These are phyloP conservation scores for Aspergillus sp. DNA, from an alignment of 2,329 filamentous ascomycete genomes.

Conservation along the genomic window DNA sequence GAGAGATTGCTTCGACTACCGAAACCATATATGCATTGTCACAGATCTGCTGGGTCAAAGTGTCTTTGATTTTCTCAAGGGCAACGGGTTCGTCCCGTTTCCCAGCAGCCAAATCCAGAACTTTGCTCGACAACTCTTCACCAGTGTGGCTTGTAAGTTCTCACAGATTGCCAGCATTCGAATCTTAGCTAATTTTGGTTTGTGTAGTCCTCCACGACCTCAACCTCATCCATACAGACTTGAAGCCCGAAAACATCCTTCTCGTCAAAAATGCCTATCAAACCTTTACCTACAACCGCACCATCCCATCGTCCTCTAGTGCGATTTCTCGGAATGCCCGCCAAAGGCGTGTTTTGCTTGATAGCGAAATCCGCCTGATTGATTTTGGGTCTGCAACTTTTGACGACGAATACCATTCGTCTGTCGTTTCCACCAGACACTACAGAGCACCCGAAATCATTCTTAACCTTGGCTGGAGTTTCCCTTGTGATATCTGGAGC, in stretches of 20 bases:
- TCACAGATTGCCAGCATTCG: not conserved
- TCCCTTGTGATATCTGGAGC: slow-evolving; percentile 69
- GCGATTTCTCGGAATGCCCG: slow-evolving; percentile 58
- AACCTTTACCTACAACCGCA: slow-evolving; percentile 68
- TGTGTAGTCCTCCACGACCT: slow-evolving; percentile 84
- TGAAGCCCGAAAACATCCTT: slow-evolving; percentile 69
- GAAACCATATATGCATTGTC: slow-evolving; percentile 90
- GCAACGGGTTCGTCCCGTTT: slow-evolving; percentile 92
- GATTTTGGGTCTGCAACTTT: slow-evolving; percentile 69
- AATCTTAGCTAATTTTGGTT: slow-evolving; percentile 23
- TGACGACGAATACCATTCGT: slow-evolving; percentile 68
- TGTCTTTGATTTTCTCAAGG: slow-evolving; percentile 97
- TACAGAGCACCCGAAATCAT: slow-evolving; percentile 69
- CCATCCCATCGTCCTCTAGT: slow-evolving; percentile 64
- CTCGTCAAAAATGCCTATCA: slow-evolving; percentile 65
- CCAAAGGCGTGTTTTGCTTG: slow-evolving; percentile 62
- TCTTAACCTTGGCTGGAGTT: slow-evolving; percentile 66
- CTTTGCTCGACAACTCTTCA: slow-evolving; percentile 92
- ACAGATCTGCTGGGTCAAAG: slow-evolving; percentile 83
- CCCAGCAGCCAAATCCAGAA: slow-evolving; percentile 98
- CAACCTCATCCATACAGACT: slow-evolving; percentile 89
- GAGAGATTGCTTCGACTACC: slow-evolving; percentile 94
- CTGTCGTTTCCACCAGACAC: slow-evolving; percentile 65
- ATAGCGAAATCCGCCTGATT: slow-evolving; percentile 66
- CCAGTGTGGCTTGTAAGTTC: slow-evolving; percentile 91